Evolutionary conservation across 176 grass and related monocot genomes (phyloP).

Genomic region (Aegilops umbellulata): DNA sequence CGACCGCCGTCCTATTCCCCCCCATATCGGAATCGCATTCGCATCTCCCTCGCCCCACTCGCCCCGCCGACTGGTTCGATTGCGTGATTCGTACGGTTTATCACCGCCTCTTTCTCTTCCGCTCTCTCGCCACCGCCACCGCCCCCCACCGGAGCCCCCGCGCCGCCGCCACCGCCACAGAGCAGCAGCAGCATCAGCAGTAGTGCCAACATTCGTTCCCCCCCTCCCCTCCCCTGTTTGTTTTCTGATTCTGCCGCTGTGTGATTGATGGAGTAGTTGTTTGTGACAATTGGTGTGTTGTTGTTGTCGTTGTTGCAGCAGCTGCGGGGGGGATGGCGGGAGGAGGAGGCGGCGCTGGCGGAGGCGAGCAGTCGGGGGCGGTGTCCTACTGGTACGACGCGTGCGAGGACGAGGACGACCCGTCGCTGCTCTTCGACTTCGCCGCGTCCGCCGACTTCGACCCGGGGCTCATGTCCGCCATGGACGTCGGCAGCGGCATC

Average conservation of each 20-base stretch:
- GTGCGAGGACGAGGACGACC: conserved; percentile 60
- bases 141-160: background rate
- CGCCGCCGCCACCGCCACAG: background rate
- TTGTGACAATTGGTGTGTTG: conserved; percentile 19
- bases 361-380: conserved; percentile 35
- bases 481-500: too few species aligned
- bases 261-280: background rate
- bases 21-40: conserved; percentile 43
- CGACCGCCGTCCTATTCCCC: background rate
- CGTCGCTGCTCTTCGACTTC: conserved; percentile 33
- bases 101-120: conserved; percentile 87
- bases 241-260: too few species aligned
- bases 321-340: conserved; percentile 31
- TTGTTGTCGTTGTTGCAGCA: too few species aligned
- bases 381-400: conserved; percentile 87
- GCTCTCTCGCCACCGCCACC: conserved; percentile 30
- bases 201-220: conserved; percentile 46
- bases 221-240: background rate
- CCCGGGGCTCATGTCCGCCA: too few species aligned
- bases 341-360: conserved; percentile 21
- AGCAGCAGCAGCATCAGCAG: background rate
- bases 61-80: background rate
- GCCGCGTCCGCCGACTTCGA: too few species aligned
- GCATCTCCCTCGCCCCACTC: background rate
- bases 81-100: conserved; percentile 96